Evolutionary conservation across 495 filamentous ascomycete species (phyloP).

Genomic region (Tuber calosporum): DNA sequence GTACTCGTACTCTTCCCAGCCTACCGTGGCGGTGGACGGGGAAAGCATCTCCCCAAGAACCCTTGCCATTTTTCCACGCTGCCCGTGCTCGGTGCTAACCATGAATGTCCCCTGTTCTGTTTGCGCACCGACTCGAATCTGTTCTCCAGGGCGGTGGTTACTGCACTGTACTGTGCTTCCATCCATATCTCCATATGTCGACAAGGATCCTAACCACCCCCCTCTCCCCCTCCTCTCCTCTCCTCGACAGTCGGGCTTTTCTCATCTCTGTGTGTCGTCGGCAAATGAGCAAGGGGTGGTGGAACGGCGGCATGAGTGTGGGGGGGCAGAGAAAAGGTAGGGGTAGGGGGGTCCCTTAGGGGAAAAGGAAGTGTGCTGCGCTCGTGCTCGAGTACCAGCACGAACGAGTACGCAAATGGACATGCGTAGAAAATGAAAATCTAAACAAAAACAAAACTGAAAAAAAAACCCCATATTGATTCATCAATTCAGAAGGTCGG

Average conservation of each 20-base stretch:
- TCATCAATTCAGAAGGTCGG: neutral
- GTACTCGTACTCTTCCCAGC: neutral
- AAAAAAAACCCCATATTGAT: neutral
- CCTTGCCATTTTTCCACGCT: constrained; percentile 4
- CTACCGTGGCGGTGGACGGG: neutral
- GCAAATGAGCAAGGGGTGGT: constrained; percentile 37
- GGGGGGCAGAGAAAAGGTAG: constrained; percentile 7
- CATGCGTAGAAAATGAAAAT: neutral
- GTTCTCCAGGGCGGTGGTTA: constrained; percentile 14
- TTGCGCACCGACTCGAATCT: constrained; percentile 32
- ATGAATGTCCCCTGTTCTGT: constrained; percentile 15
- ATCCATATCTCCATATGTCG: constrained; percentile 14
- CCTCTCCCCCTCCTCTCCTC: neutral
- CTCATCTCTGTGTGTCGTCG: constrained; percentile 17
- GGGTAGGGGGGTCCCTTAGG: neutral
- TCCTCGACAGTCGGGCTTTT: constrained; percentile 15
- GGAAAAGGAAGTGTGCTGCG: neutral
- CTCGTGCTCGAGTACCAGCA: neutral
- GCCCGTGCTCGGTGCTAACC: constrained; percentile 32
- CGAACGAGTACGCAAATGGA: neutral
- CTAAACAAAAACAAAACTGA: neutral
- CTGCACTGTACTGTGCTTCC: constrained; percentile 1
- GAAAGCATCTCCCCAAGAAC: neutral
- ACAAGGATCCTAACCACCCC: neutral
- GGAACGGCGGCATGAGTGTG: constrained; percentile 28